Conservation (phyloP, 345 rosid species). For the rapeseed (Brassica napus) region DNA sequence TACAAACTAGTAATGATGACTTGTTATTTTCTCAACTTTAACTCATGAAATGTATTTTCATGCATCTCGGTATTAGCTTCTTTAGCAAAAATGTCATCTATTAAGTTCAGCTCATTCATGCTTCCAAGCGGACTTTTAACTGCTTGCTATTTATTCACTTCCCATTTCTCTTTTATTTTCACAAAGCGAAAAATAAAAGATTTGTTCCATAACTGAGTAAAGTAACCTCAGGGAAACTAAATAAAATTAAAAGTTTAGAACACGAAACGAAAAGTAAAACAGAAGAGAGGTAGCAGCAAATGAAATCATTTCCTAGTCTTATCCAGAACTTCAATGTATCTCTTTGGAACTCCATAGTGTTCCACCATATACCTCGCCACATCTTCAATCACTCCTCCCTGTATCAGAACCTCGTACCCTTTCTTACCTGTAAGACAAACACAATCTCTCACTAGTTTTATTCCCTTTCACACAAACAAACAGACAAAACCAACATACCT, state of each 20-base stretch:
- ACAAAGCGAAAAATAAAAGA: background rate
- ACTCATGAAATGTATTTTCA: no score
- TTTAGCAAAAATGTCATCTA: no score
- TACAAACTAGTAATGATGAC: no score
- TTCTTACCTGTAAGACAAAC: conserved; percentile 71
- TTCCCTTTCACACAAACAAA: background rate
- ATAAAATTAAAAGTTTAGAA: background rate
- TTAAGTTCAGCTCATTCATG: no score
- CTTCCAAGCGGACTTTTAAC: no score
- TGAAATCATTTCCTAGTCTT: conserved; percentile 72
- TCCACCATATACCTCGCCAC: conserved; percentile 79
- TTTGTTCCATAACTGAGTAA: background rate
- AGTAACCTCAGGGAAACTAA: background rate
- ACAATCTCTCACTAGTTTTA: background rate
- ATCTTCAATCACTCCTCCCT: conserved; percentile 91
- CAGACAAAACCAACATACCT: conserved; percentile 15
- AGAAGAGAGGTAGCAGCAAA: background rate
- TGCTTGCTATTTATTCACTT: background rate
- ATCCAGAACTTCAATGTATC: conserved; percentile 87
- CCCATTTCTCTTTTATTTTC: background rate
- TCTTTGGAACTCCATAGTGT: conserved; percentile 83
- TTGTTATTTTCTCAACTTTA: no score
- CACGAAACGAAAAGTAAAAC: background rate
- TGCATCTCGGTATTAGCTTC: no score
- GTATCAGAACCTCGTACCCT: conserved; percentile 84